Evolutionary conservation across 441 rosid species (phyloP).

Genomic region (Euphorbia schlechtendalii): DNA sequence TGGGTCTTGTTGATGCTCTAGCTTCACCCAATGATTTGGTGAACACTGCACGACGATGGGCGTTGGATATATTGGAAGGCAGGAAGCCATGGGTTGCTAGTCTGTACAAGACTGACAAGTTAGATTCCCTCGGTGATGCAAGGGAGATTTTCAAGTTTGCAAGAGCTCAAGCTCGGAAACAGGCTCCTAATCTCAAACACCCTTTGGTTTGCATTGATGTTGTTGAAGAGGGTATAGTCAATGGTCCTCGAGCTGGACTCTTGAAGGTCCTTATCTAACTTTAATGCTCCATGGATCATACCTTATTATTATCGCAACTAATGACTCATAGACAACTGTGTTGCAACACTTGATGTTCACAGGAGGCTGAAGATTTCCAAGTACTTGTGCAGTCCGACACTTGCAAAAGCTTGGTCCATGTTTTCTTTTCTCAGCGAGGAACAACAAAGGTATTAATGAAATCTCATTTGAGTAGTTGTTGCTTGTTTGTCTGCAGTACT

Average conservation of each 20-base stretch:
- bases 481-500: constrained; percentile 4
- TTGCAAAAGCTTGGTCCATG: constrained; percentile 78
- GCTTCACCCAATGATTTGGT: constrained; percentile 64
- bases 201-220: constrained; percentile 83
- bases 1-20: constrained; percentile 83
- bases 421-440: constrained; percentile 90
- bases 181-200: constrained; percentile 78
- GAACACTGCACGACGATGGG: constrained; percentile 71
- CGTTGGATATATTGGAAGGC: constrained; percentile 60
- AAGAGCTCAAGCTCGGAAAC: constrained; percentile 58
- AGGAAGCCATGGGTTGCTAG: constrained; percentile 86
- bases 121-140: constrained; percentile 88
- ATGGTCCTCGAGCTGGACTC: constrained; percentile 74
- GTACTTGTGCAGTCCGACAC: constrained; percentile 58
- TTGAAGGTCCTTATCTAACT: constrained; percentile 51
- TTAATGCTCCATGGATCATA: not conserved
- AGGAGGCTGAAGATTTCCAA: constrained; percentile 72
- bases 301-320: constrained; percentile 12
- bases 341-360: constrained; percentile 25
- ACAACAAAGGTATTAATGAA: constrained; percentile 78
- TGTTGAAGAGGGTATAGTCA: constrained; percentile 76
- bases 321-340: constrained; percentile 3
- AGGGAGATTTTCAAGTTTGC: constrained; percentile 92
- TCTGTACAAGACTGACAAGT: constrained; percentile 71
- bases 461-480: constrained; percentile 1